A percentile compares a stretch with the other conserved stretches of the same genome.
phyloP scores from a whole-genome alignment of 768 basidiomycete genomes.

The Agaricus blazei region DNA sequence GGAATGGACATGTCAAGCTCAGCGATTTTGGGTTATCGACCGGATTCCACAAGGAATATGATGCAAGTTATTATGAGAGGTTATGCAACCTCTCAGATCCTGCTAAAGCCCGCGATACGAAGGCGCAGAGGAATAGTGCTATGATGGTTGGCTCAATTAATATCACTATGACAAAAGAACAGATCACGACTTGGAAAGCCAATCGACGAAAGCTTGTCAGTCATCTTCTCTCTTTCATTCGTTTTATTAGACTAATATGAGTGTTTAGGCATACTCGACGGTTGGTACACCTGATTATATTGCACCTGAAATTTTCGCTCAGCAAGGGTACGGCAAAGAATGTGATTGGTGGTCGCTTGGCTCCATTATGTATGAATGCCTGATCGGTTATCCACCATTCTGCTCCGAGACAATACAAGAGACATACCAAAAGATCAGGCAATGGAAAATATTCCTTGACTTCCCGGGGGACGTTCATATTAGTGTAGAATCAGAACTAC shows the following conservation, averaged over 20 bases:
- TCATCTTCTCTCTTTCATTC: constrained; percentile 1
- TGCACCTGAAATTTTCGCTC: constrained; percentile 94
- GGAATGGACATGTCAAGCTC: constrained; percentile 94
- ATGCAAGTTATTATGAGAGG: constrained; percentile 91
- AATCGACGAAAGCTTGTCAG: constrained; percentile 90
- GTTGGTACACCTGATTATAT: constrained; percentile 97
- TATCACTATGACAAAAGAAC: constrained; percentile 90
- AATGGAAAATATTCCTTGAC: constrained; percentile 81
- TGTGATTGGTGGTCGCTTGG: constrained; percentile 99
- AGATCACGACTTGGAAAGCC: constrained; percentile 98
- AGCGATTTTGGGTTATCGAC: constrained; percentile 99
- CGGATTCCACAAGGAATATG: constrained; percentile 98
- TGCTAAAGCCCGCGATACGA: constrained; percentile 42
- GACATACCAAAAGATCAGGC: constrained; percentile 96
- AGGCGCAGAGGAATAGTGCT: constrained; percentile 80
- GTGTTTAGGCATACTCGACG: constrained; percentile 85
- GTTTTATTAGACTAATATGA: neutral
- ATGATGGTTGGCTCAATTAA: constrained; percentile 93
- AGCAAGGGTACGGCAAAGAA: constrained; percentile 96
- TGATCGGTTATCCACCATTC: constrained; percentile 96
- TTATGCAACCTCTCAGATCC: constrained; percentile 54
- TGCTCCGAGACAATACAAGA: constrained; percentile 95
- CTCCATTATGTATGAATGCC: constrained; percentile 96
- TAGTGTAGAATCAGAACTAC: constrained; percentile 85
- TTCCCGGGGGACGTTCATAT: constrained; percentile 96